phyloP scores from a whole-genome alignment of 2,329 filamentous ascomycete species.

The Waltergamsia citrina region DNA sequence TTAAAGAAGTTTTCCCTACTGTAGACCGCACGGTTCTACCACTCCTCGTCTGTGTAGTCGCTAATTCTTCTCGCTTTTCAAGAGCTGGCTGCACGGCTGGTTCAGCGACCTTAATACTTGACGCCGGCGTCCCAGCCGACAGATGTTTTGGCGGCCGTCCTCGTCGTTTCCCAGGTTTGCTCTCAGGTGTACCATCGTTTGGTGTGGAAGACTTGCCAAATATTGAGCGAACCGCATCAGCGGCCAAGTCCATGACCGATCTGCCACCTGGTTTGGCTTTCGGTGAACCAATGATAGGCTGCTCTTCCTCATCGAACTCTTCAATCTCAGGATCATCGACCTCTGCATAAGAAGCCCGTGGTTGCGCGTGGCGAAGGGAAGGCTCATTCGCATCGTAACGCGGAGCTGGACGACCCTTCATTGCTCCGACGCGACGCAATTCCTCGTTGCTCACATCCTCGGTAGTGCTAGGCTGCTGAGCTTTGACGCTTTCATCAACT shows the following conservation, averaged over 20 bases:
- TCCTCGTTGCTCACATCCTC: constrained; percentile 6
- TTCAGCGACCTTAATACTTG: neutral
- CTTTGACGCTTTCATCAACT: constrained; percentile 5
- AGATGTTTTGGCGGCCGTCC: constrained; percentile 7
- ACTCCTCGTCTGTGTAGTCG: constrained; percentile 10
- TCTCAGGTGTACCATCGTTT: neutral
- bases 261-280: neutral
- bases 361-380: constrained; percentile 41
- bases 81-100: neutral
- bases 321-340: constrained; percentile 28
- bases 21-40: constrained; percentile 19
- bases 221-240: constrained; percentile 18
- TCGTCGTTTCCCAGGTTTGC: constrained; percentile 1
- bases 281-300: neutral
- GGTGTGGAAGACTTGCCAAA: constrained; percentile 10
- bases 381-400: constrained; percentile 35
- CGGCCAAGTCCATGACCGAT: constrained; percentile 22
- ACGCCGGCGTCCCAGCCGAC: neutral
- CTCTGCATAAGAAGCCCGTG: constrained; percentile 40
- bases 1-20: constrained; percentile 8
- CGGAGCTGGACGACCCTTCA: constrained; percentile 9
- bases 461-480: constrained; percentile 1
- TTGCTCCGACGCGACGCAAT: constrained; percentile 7
- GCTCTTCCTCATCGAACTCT: constrained; percentile 3
- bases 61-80: neutral